phyloP scores from a whole-genome alignment of 257 asterid genomes.

The Ocimum tenuiflorum region DNA sequence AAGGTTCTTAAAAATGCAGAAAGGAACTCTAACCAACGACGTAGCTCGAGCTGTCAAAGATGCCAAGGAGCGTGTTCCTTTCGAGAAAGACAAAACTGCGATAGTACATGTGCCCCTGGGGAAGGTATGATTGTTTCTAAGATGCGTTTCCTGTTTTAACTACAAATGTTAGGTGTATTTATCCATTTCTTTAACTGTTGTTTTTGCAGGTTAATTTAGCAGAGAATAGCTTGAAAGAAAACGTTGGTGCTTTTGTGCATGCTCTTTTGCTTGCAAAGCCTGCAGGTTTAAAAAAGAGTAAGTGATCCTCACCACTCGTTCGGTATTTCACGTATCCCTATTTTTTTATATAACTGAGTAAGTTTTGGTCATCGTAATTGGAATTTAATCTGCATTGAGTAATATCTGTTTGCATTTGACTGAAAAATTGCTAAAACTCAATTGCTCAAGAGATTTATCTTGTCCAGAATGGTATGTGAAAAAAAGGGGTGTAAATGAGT shows the following conservation, averaged over 20 bases:
- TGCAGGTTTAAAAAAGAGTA: slow-evolving; percentile 89
- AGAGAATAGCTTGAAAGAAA: slow-evolving; percentile 76
- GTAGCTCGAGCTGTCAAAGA: slow-evolving; percentile 64
- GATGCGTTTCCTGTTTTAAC: neutral
- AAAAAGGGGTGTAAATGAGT: too few relatives aligned
- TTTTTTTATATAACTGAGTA: neutral
- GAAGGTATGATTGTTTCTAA: slow-evolving; percentile 46
- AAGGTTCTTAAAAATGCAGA: slow-evolving; percentile 42
- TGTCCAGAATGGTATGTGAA: neutral
- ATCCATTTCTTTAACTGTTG: neutral
- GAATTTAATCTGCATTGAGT: neutral
- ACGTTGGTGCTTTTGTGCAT: slow-evolving; percentile 80
- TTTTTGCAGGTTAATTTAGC: slow-evolving; percentile 60
- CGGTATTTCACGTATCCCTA: neutral
- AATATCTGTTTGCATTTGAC: neutral
- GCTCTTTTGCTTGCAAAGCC: slow-evolving; percentile 92
- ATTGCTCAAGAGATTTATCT: too few relatives aligned
- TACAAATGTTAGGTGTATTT: neutral
- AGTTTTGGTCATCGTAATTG: neutral
- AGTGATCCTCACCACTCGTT: slow-evolving; percentile 27
- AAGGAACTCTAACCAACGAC: slow-evolving; percentile 84
- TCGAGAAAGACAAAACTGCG: slow-evolving; percentile 94
- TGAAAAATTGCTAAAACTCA: neutral
- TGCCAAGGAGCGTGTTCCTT: slow-evolving; percentile 59
- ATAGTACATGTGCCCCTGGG: slow-evolving; percentile 95